Evolutionary conservation across 345 rosid species (phyloP).

Genomic region (Rhodamnia rubescens): DNA sequence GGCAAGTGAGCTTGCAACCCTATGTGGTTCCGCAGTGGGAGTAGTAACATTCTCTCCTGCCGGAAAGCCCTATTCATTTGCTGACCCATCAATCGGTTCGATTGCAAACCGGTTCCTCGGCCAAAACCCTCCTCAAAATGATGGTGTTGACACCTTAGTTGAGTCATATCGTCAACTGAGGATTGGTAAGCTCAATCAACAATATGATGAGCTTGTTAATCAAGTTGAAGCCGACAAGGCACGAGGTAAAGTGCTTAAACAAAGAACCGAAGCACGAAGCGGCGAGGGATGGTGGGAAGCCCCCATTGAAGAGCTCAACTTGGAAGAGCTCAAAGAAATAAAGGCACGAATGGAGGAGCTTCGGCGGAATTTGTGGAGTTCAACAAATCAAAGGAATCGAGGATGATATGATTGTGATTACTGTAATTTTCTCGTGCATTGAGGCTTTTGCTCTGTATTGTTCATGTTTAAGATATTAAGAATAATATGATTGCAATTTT

Average conservation of each 20-base stretch:
- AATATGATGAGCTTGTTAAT: background rate
- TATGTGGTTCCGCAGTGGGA: background rate
- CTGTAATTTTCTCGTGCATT: background rate
- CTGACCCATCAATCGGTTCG: background rate
- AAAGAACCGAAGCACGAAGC: background rate
- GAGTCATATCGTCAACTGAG: background rate
- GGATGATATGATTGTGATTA: background rate
- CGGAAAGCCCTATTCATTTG: background rate
- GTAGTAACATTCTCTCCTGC: background rate
- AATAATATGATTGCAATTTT: background rate
- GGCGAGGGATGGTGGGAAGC: background rate
- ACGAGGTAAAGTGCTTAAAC: background rate
- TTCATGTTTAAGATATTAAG: background rate
- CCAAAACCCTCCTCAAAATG: background rate
- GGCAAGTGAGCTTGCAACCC: background rate
- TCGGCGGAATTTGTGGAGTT: background rate
- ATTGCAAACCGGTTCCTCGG: background rate
- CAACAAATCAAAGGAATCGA: background rate
- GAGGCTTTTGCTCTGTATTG: background rate
- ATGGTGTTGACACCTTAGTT: background rate
- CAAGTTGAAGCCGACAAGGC: background rate
- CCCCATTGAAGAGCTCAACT: background rate
- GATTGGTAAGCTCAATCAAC: background rate
- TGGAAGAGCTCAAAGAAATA: background rate
- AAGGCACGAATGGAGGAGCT: background rate